Percentiles rank a stretch among this genome's conserved stretches.
phyloP scores from a whole-genome alignment of 83 land plant species.

The Picea abies region DNA sequence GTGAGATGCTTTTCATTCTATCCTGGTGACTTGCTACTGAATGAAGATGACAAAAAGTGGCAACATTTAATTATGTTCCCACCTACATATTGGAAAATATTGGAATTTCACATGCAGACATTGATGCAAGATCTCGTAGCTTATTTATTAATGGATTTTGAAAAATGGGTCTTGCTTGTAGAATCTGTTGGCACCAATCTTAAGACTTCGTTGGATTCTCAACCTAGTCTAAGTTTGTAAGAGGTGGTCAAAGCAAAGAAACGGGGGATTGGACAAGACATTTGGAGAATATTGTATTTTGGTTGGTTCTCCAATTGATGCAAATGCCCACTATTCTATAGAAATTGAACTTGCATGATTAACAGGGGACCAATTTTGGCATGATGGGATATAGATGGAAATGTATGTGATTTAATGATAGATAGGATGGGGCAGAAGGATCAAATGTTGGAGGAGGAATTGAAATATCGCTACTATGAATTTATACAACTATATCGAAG shows the following conservation, averaged over 20 bases:
- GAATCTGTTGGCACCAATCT: conserved; percentile 89
- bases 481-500: conserved; percentile 83
- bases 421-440: conserved; percentile 71
- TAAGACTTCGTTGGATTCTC: conserved; percentile 96
- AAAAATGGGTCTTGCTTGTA: conserved; percentile 90
- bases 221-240: conserved; percentile 88
- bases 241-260: conserved; percentile 97
- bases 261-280: conserved; percentile 88
- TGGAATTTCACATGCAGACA: conserved; percentile 86
- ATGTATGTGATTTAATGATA: conserved; percentile 89
- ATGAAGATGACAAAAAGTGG: conserved; percentile 65
- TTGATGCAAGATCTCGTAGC: conserved; percentile 97
- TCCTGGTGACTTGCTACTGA: conserved; percentile 75
- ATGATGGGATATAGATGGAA: conserved; percentile 95
- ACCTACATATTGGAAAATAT: conserved; percentile 70
- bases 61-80: conserved; percentile 73
- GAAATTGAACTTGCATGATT: conserved; percentile 89
- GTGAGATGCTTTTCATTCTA: conserved; percentile 84
- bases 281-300: conserved; percentile 95
- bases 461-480: conserved; percentile 72
- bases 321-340: conserved; percentile 90
- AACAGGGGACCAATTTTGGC: conserved; percentile 95
- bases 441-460: conserved; percentile 74
- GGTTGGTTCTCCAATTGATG: conserved; percentile 97
- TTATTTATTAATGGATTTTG: conserved; percentile 91